Base-by-base conservation (phyloP, 1,284 basidiomycete species). In the Moesziomyces aphidis region DNA sequence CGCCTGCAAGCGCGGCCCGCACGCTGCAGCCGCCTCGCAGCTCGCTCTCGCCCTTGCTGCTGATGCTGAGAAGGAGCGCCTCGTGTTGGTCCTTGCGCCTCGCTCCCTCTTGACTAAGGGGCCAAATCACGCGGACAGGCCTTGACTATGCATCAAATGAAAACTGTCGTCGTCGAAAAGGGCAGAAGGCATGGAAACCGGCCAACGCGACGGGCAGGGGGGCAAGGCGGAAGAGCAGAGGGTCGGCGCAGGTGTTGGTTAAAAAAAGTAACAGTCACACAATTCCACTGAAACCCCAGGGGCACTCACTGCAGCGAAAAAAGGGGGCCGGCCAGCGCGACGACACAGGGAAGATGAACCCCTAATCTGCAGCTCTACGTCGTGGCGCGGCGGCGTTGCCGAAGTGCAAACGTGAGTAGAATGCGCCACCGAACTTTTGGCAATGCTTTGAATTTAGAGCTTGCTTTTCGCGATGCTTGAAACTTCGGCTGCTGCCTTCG, bases 11-110 rank as follows among this genome's bases (percentile, higher is more conserved):
- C 31, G 15, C 17, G 39, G 17, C 39, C 3, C 44, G 50, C 50
- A 52, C 17, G 34, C 17, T 62, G 60, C 60, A 51, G 53, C 53
- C 52, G 60, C 59, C 42, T 55, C 36, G 60, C 52, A 50, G 45
- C 15, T 5, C 39, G 31, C 45, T 49, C 26, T 19, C 24, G 23
- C 11, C 15, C 51, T 24, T 26, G 42, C 39, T 36, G 26, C 39
- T 43, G 36, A 19, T 21, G 39, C 36, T 24, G 5, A 34, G 31
- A 10, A 34, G 13, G 31, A 34, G 11, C 11, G 31, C 31, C 10
- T 34, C 10, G 10, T 13, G 31, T 34, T 11, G 31, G 31, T 34
- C 31, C 31, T 34, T 34, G 31, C 31, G 13, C 31, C 10, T 31
- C 31, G 31, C 31, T 2, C 24, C 24, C 24, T 4, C 31, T 31